A percentile compares a stretch with the other conserved stretches of the same genome.
Evolutionary conservation across 2,329 filamentous ascomycete species (phyloP).

Genomic region (Phialophora verrucosa): DNA sequence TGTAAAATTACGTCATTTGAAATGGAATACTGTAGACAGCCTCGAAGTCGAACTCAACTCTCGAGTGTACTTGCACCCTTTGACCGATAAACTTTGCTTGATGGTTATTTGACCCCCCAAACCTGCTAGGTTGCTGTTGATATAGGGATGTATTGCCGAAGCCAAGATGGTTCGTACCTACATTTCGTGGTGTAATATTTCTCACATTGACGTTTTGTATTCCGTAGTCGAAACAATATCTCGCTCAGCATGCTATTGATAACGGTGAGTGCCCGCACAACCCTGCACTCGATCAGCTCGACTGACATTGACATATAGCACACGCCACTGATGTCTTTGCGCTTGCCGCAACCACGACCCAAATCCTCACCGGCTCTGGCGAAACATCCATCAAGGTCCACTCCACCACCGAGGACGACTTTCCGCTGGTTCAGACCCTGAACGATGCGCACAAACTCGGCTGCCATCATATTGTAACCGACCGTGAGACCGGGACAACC

Average conservation of each 20-base stretch:
- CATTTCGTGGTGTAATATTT: not conserved
- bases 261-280: constrained; percentile 64
- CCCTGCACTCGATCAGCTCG: constrained; percentile 34
- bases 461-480: constrained; percentile 83
- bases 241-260: constrained; percentile 89
- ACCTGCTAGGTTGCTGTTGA: not conserved
- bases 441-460: constrained; percentile 82
- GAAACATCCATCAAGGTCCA: constrained; percentile 82
- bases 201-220: constrained; percentile 53
- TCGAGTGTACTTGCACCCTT: not conserved
- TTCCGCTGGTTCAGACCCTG: constrained; percentile 79
- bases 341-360: constrained; percentile 73
- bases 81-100: not conserved
- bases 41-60: not conserved
- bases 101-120: not conserved
- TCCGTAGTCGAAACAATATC: constrained; percentile 98
- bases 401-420: constrained; percentile 74
- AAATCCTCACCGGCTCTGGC: constrained; percentile 83
- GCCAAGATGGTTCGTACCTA: constrained; percentile 26
- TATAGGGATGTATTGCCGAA: constrained; percentile 4
- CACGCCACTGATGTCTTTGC: constrained; percentile 86
- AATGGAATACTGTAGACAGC: constrained; percentile 1
- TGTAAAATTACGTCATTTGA: constrained; percentile 32
- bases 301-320: constrained; percentile 58
- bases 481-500: constrained; percentile 66